These are phyloP conservation scores for Halophytophthora batemanensis DNA, from an alignment of 352 stramenopile species.

Conservation along the genomic window DNA sequence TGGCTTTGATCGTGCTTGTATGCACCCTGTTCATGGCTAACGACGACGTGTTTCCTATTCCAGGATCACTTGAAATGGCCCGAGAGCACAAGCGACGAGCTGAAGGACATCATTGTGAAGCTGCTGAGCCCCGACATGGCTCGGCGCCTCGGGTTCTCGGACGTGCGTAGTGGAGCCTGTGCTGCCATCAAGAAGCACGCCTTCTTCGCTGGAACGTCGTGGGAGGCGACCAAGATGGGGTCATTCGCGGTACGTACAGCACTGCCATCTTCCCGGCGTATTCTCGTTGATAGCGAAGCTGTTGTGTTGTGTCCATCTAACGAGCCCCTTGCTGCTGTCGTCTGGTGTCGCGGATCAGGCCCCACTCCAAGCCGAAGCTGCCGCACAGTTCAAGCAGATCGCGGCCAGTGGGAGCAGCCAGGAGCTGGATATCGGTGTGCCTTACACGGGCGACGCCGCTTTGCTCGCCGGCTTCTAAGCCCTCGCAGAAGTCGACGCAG, in stretches of 20 bases:
- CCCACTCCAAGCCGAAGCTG: conserved; percentile 66
- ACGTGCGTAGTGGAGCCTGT: conserved; percentile 53
- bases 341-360: conserved; percentile 31
- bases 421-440: conserved; percentile 67
- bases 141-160: conserved; percentile 52
- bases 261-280: too few relatives aligned
- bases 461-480: conserved; percentile 76
- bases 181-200: conserved; percentile 75
- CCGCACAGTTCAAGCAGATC: conserved; percentile 73
- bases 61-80: conserved; percentile 72
- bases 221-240: conserved; percentile 77
- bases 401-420: conserved; percentile 39
- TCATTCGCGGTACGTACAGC: conserved; percentile 64
- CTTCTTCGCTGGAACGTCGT: conserved; percentile 82
- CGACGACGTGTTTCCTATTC: not conserved
- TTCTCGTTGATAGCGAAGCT: too few relatives aligned
- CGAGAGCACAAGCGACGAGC: conserved; percentile 54
- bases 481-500: conserved; percentile 61
- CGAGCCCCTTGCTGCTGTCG: conserved; percentile 2
- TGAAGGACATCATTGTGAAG: conserved; percentile 69
- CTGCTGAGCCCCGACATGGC: conserved; percentile 59
- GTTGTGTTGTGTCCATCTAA: not conserved
- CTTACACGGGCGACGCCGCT: conserved; percentile 67
- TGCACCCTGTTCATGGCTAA: not conserved
- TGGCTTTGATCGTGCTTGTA: conserved; percentile 1